Conservation (phyloP, 1,139 yeast genomes). For the Blastobotrys petasosporus region DNA sequence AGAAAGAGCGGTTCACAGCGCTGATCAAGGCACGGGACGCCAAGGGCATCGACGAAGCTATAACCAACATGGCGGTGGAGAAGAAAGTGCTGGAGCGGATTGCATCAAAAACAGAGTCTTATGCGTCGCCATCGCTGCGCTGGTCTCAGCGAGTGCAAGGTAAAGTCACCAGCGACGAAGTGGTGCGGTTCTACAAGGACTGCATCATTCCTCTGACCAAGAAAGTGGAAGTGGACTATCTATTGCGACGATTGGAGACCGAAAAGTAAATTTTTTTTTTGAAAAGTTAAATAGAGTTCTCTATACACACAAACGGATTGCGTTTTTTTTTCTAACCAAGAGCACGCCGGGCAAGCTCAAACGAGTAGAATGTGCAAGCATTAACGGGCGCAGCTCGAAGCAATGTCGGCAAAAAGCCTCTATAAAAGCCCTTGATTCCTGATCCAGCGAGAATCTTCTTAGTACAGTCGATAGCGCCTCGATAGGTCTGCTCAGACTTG, state of each 20-base stretch:
- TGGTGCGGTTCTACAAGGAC: conserved; percentile 78
- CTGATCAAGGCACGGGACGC: conserved; percentile 62
- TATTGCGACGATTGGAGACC: conserved; percentile 67
- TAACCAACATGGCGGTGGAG: conserved; percentile 85
- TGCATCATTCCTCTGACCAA: conserved; percentile 91
- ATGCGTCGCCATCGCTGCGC: conserved; percentile 81
- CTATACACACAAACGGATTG: too few species aligned
- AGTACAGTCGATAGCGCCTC: conserved; percentile 49
- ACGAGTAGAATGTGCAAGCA: conserved; percentile 91
- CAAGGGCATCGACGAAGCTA: conserved; percentile 68
- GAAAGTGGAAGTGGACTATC: conserved; percentile 87
- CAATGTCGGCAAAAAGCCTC: conserved; percentile 85
- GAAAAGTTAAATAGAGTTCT: too few species aligned
- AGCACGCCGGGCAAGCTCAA: conserved; percentile 63
- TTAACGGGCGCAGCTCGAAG: conserved; percentile 96
- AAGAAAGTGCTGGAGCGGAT: conserved; percentile 73
- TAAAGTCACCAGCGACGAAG: conserved; percentile 72
- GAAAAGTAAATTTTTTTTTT: conserved; percentile 31
- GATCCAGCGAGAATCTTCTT: conserved; percentile 45
- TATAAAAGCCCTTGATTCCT: conserved; percentile 74
- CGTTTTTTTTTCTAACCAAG: conserved; percentile 18
- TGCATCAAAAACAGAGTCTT: conserved; percentile 70
- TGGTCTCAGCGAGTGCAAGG: conserved; percentile 64
- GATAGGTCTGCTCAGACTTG: conserved; percentile 40
- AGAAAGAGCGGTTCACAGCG: conserved; percentile 55